Conservation (phyloP, 2,329 filamentous ascomycete species). For the Phaeoacremonium minimum region DNA sequence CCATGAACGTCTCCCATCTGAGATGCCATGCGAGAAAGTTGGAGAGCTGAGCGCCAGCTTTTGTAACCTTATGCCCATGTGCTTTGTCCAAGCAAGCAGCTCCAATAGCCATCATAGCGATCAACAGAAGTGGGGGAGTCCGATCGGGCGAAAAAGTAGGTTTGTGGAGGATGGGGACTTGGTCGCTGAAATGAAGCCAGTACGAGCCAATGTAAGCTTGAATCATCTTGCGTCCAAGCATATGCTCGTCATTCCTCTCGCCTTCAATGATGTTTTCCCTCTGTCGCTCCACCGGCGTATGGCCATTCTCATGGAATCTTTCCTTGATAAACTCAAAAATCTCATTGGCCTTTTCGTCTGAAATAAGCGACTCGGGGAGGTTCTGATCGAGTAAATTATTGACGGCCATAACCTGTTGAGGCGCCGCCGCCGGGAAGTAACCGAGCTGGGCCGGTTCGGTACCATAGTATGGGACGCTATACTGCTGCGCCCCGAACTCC, state of each 20-base stretch:
- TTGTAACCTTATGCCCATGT: slow-evolving; percentile 68
- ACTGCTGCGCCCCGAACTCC: slow-evolving; percentile 42
- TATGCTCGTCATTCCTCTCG: slow-evolving; percentile 63
- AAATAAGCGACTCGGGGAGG: slow-evolving; percentile 74
- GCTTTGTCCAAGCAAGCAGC: slow-evolving; percentile 84
- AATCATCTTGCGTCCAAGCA: slow-evolving; percentile 90
- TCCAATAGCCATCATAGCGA: slow-evolving; percentile 89
- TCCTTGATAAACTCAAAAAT: slow-evolving; percentile 77
- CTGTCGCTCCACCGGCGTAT: slow-evolving; percentile 67
- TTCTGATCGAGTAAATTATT: slow-evolving; percentile 79
- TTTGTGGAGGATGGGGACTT: slow-evolving; percentile 90
- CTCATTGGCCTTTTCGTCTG: slow-evolving; percentile 81
- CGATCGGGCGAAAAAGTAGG: slow-evolving; percentile 88
- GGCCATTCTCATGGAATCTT: slow-evolving; percentile 76
- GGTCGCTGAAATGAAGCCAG: slow-evolving; percentile 92
- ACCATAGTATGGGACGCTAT: slow-evolving; percentile 44
- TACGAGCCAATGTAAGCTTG: slow-evolving; percentile 90
- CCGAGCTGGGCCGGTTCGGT: slow-evolving; percentile 43
- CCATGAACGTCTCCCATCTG: slow-evolving; percentile 95
- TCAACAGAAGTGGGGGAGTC: slow-evolving; percentile 76
- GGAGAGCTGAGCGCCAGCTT: slow-evolving; percentile 75
- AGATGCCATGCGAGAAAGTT: slow-evolving; percentile 91
- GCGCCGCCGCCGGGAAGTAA: slow-evolving; percentile 52
- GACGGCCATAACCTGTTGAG: slow-evolving; percentile 83
- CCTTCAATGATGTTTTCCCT: slow-evolving; percentile 77